Conservation (phyloP, 2,329 filamentous ascomycete species). For the Trichoderma sp. region DNA sequence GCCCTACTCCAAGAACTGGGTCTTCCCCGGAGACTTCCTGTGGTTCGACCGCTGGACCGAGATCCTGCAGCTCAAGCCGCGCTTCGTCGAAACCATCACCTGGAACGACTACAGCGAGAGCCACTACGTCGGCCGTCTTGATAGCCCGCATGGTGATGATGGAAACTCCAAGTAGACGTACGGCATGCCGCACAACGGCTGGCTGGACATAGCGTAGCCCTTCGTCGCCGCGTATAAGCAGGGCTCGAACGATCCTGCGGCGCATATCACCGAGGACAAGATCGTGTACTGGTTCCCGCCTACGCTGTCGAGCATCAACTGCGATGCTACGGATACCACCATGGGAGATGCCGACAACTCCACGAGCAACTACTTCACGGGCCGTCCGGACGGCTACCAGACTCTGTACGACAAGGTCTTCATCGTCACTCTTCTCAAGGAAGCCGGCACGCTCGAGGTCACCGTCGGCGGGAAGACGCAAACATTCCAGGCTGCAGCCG, state of each 20-base stretch:
- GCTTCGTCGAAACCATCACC: conserved; percentile 46
- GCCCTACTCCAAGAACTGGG: conserved; percentile 44
- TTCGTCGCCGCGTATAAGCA: conserved; percentile 50
- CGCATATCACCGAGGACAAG: conserved; percentile 43
- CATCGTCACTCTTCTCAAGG: conserved; percentile 45
- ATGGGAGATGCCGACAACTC: conserved; percentile 41
- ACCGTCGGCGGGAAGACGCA: conserved; percentile 41
- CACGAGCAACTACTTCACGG: conserved; percentile 47
- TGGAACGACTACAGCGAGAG: conserved; percentile 53
- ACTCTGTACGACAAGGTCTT: conserved; percentile 46
- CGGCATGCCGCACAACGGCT: conserved; percentile 47
- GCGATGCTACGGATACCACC: conserved; percentile 48
- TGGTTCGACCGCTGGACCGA: conserved; percentile 58
- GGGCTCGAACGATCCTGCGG: conserved; percentile 34
- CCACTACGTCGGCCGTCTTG: conserved; percentile 51
- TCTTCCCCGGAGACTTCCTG: conserved; percentile 56
- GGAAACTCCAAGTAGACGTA: conserved; percentile 49
- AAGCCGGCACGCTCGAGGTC: conserved; percentile 41
- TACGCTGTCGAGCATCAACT: conserved; percentile 40
- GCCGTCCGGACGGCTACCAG: conserved; percentile 47
- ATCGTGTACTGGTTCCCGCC: conserved; percentile 53
- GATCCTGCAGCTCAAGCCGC: conserved; percentile 43
- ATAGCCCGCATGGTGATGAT: conserved; percentile 41
- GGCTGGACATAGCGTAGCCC: conserved; percentile 49
- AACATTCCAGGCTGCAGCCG: conserved; percentile 43